A percentile compares a stretch with the other conserved stretches of the same genome.
Evolutionary conservation across 768 basidiomycete genomes (phyloP).

Genomic region (Pholiota microspora): DNA sequence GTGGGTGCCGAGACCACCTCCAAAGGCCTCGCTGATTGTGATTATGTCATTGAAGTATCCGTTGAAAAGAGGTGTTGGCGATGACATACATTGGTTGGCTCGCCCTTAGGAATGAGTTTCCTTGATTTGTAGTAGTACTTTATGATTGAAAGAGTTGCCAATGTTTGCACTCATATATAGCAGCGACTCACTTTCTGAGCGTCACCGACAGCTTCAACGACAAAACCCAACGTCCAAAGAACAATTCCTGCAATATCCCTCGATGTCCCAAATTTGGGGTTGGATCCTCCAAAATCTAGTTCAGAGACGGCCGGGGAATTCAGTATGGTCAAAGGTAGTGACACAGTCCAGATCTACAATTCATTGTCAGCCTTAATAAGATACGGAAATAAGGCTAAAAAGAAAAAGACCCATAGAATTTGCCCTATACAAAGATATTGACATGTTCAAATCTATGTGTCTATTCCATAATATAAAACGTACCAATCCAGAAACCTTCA

Average conservation of each 20-base stretch:
- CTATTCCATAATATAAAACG: conserved; percentile 6
- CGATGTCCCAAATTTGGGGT: conserved; percentile 58
- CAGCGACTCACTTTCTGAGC: conserved; percentile 52
- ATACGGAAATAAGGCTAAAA: too few relatives aligned
- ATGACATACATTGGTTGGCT: conserved; percentile 40
- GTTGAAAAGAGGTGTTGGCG: neutral
- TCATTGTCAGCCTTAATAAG: too few relatives aligned
- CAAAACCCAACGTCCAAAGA: conserved; percentile 56
- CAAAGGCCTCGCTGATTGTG: conserved; percentile 45
- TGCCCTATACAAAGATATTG: conserved; percentile 35
- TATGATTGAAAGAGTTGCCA: neutral
- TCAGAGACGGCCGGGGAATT: conserved; percentile 68
- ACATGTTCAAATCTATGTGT: conserved; percentile 59
- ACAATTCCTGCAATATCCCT: conserved; percentile 64
- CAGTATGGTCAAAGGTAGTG: conserved; percentile 60
- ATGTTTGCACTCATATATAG: too few relatives aligned
- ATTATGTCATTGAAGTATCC: neutral
- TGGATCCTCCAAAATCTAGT: conserved; percentile 36
- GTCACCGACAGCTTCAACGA: conserved; percentile 56
- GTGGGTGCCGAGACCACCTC: conserved; percentile 63
- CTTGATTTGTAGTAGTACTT: conserved; percentile 53
- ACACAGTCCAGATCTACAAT: conserved; percentile 55
- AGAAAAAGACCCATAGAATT: conserved; percentile 67
- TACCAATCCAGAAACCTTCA: conserved; percentile 56
- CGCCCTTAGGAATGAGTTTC: conserved; percentile 45